Conservation (phyloP, 2,329 filamentous ascomycete genomes). For the Ophiosphaerella narmari region DNA sequence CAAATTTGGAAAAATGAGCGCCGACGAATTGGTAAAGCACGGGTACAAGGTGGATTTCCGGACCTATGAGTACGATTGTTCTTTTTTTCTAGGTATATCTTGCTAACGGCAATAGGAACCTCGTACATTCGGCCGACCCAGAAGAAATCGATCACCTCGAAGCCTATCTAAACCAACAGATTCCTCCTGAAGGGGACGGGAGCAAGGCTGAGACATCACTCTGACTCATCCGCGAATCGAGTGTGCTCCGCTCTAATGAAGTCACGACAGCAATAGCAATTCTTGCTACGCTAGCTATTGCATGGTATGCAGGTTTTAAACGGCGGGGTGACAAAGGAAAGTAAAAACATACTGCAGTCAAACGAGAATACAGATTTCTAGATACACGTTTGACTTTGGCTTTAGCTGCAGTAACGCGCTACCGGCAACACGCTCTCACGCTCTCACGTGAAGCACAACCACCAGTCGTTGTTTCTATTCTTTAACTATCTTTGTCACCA, state of each 20-base stretch:
- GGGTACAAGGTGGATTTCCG: conserved; percentile 77
- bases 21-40: conserved; percentile 67
- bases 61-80: conserved; percentile 67
- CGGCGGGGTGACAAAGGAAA: conserved; percentile 4
- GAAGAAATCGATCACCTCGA: conserved; percentile 85
- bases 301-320: conserved; percentile 36
- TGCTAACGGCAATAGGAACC: conserved; percentile 55
- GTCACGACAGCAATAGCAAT: conserved; percentile 30
- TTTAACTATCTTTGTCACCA: too few species aligned
- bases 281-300: conserved; percentile 26
- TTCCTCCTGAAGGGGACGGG: conserved; percentile 54
- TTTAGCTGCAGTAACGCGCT: too few species aligned
- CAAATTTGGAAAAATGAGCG: conserved; percentile 70
- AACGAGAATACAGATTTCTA: too few species aligned
- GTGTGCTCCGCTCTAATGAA: conserved; percentile 9
- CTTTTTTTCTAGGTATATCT: too few species aligned
- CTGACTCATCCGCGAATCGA: conserved; percentile 29
- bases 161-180: conserved; percentile 59
- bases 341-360: background rate
- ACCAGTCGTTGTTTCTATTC: too few species aligned
- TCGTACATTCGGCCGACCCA: conserved; percentile 76
- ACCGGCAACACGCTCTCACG: too few species aligned
- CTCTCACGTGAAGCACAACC: too few species aligned
- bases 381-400: too few species aligned
- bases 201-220: conserved; percentile 31